Conservation (phyloP, 2,329 filamentous ascomycete genomes). For the Lecanicillium sp. region DNA sequence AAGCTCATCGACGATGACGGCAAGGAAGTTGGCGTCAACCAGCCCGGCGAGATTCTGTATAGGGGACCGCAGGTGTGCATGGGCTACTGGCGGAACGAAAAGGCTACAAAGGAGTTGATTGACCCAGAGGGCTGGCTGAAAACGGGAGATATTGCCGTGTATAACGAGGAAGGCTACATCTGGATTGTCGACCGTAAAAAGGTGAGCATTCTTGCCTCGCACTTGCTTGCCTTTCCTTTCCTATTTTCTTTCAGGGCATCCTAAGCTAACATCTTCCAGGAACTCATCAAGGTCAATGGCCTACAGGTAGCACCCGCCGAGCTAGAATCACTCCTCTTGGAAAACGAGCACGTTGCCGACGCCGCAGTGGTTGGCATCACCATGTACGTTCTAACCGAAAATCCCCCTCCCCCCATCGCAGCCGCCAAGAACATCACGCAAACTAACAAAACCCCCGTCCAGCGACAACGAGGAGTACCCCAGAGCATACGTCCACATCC, state of each 20-base stretch:
- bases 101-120: slow-evolving; percentile 43
- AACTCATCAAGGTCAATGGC: slow-evolving; percentile 53
- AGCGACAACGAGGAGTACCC: slow-evolving; percentile 42
- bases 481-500: slow-evolving; percentile 43
- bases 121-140: slow-evolving; percentile 48
- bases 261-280: slow-evolving; percentile 24
- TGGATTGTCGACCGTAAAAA: slow-evolving; percentile 42
- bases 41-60: slow-evolving; percentile 46
- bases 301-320: slow-evolving; percentile 55
- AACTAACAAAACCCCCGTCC: slow-evolving; percentile 5
- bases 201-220: slow-evolving; percentile 15
- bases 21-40: slow-evolving; percentile 36
- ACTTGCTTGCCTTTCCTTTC: not conserved
- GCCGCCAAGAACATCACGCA: not conserved
- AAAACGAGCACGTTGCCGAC: slow-evolving; percentile 44
- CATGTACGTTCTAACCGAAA: slow-evolving; percentile 23
- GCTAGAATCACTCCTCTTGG: slow-evolving; percentile 42
- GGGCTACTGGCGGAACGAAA: slow-evolving; percentile 50
- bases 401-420: not conserved
- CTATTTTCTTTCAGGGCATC: not conserved
- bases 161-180: slow-evolving; percentile 37
- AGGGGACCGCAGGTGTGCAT: slow-evolving; percentile 49
- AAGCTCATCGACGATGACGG: slow-evolving; percentile 47
- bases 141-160: slow-evolving; percentile 49
- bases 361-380: slow-evolving; percentile 47